phyloP scores from a whole-genome alignment of 306 rosid species.

The Rosa chinensis region DNA sequence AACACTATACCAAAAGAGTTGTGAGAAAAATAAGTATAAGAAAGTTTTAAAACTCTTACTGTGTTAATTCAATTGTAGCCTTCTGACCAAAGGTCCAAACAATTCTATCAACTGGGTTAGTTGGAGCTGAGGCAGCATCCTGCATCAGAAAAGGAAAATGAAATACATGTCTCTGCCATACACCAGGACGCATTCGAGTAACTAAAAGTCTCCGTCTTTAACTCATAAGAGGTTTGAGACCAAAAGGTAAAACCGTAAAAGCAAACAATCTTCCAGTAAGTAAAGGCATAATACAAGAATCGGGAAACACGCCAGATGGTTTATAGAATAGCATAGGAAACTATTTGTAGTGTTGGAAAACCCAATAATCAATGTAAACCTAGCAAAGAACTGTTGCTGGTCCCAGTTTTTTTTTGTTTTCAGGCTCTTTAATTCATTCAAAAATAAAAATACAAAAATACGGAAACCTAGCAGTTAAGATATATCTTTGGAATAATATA shows the following conservation, averaged over 20 bases:
- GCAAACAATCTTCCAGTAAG: not conserved
- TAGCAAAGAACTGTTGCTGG: conserved; percentile 1
- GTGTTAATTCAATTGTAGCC: conserved; percentile 92
- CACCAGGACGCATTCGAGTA: not conserved
- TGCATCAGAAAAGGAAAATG: conserved; percentile 24
- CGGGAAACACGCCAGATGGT: not conserved
- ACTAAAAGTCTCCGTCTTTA: not conserved
- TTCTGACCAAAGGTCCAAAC: conserved; percentile 88
- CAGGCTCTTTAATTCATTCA: not conserved
- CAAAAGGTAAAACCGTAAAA: too few species aligned
- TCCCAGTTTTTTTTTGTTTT: not conserved
- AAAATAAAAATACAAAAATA: not conserved
- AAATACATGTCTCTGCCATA: conserved; percentile 11
- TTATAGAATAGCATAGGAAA: conserved; percentile 3
- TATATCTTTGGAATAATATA: not conserved
- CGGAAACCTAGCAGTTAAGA: not conserved
- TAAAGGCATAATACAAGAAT: not conserved
- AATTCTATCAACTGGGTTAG: conserved; percentile 62
- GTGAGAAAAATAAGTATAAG: not conserved
- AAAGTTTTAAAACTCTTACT: conserved; percentile 47
- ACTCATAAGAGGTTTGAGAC: not conserved
- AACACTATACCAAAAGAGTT: not conserved
- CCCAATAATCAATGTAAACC: conserved; percentile 6
- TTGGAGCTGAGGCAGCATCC: conserved; percentile 67
- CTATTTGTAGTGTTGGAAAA: conserved; percentile 12